phyloP scores from a whole-genome alignment of 306 rosid species.

The Malus sieversii region DNA sequence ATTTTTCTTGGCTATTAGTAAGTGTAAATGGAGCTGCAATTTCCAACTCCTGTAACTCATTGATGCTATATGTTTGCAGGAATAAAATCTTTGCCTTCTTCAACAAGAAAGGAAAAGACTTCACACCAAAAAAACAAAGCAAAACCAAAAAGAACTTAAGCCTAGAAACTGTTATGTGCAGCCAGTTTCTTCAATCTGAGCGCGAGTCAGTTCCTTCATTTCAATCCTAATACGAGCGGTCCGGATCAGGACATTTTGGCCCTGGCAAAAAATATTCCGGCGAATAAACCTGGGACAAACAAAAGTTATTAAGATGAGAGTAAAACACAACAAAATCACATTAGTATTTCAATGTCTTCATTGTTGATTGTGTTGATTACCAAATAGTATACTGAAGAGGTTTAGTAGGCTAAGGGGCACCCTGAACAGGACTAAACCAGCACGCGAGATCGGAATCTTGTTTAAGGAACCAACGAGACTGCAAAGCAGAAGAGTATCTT shows the following conservation, averaged over 20 bases:
- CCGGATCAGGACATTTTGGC: constrained; percentile 60
- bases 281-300: constrained; percentile 62
- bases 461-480: constrained; percentile 91
- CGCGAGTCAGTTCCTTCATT: background rate
- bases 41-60: background rate
- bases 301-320: no score
- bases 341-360: background rate
- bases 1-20: background rate
- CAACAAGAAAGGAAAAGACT: background rate
- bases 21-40: background rate
- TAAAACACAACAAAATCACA: background rate
- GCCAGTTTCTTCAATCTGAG: background rate
- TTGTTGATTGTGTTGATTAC: constrained; percentile 34
- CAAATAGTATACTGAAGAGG: constrained; percentile 73
- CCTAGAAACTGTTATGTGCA: background rate
- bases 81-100: background rate
- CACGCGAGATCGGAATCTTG: constrained; percentile 84
- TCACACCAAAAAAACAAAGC: background rate
- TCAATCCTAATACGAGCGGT: background rate
- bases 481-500: constrained; percentile 18
- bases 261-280: constrained; percentile 74
- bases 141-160: background rate
- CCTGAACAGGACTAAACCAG: constrained; percentile 66
- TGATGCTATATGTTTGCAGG: background rate
- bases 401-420: constrained; percentile 63